Base-by-base conservation (phyloP, 1,284 basidiomycete genomes). In the Cutaneotrichosporon sp. region DNA sequence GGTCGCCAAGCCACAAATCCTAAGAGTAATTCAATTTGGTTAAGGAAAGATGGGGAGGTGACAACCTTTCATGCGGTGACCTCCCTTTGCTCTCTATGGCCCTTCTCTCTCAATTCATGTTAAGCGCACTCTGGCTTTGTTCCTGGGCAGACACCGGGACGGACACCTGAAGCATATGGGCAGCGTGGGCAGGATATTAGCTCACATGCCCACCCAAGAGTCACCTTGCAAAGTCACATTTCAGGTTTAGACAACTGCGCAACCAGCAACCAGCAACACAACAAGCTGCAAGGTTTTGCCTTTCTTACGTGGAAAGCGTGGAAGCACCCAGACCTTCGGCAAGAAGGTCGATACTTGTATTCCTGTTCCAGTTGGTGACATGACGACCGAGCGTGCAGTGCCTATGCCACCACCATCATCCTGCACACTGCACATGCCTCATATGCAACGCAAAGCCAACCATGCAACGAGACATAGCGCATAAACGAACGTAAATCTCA, bases 401-500 rank as follows among this genome's bases (percentile, higher is more conserved):
- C 7, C 22, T 14, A 26, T 49, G 1, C 47, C 8, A 26, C 26
- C 26, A 26, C 26, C 26, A 26, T 26, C 21, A 49, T 21, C 7
- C 46, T 18, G 22, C 47, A 22, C 47, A 9, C 47, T 49, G 47
- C 5, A 22, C 47, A 36, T 36, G 8, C 34, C 34, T 36, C 34
- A 36, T 5, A 36, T 36, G 34, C 7, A 36, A 36, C 34, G 34
- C 34, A 36, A 36, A 53, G n/a, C 51, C 26, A 53, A 32, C 30
- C 30, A 52, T 52, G 31, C 21, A 36, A 51, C 47, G 57, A 47
- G 26, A 26, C 56, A 14, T 32, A 4, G 32, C 16, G 18, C 49
- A 57, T 34, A 52, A 36, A 56, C 57, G 52, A 58, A 61, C 64
- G 64, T 65, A 57, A 64, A 60, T 65, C n/a, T 61, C 64, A 65